These are phyloP conservation scores for Auxenochlorella pyrenoidosa DNA, from an alignment of 139 green algal species.

Conservation along the genomic window DNA sequence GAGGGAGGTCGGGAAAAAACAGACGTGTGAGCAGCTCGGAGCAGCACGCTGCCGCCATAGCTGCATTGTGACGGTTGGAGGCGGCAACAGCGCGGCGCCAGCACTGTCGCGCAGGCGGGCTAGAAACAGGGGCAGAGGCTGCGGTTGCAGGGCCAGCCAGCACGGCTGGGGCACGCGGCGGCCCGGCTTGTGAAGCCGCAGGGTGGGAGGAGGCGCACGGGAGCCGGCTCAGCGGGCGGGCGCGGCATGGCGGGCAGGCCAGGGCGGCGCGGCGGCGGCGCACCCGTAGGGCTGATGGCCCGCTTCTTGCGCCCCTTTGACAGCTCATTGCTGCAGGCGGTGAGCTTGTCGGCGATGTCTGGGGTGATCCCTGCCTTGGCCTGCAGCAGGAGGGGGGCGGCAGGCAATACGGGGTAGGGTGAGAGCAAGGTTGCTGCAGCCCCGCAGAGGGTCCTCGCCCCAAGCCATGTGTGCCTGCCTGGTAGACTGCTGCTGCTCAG, in stretches of 20 bases:
- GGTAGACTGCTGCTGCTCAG: background rate
- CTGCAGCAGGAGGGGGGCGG: conserved; percentile 1
- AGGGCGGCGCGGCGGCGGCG: background rate
- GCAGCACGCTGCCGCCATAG: background rate
- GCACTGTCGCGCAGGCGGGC: too few relatives aligned
- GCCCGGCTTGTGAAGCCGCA: too few relatives aligned
- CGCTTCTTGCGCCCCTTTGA: conserved; percentile 89
- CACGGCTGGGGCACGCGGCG: too few relatives aligned
- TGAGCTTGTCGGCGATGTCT: conserved; percentile 54
- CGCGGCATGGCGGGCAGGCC: background rate
- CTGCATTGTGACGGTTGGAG: too few relatives aligned
- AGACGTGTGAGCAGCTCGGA: background rate
- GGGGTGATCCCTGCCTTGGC: conserved; percentile 49
- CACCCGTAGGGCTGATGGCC: conserved; percentile 53
- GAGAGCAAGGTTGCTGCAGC: too few relatives aligned
- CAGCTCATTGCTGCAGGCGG: conserved; percentile 53
- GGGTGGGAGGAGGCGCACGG: background rate
- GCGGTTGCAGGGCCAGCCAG: too few relatives aligned
- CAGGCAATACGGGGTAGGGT: background rate
- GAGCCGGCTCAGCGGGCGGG: background rate
- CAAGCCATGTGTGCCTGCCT: background rate
- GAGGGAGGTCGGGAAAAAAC: too few relatives aligned
- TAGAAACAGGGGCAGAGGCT: too few relatives aligned
- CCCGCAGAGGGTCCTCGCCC: too few relatives aligned
- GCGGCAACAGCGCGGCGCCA: too few relatives aligned